These are phyloP conservation scores for Botryotinia calthae DNA, from an alignment of 2,329 filamentous ascomycete species.

Conservation along the genomic window DNA sequence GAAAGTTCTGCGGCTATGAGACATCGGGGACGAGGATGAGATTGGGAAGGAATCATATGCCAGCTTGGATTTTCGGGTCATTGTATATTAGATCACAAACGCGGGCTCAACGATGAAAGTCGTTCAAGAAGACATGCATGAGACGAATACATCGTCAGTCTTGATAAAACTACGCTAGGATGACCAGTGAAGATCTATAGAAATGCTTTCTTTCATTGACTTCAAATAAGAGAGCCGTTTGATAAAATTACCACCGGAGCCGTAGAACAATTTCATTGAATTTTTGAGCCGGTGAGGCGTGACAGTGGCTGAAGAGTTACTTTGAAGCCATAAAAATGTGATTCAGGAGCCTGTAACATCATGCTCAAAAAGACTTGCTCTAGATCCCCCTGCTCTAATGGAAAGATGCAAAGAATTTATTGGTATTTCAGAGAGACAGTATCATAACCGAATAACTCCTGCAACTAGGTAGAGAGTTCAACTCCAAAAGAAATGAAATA, in stretches of 20 bases:
- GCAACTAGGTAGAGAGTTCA: background rate
- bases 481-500: background rate
- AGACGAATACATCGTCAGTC: background rate
- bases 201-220: background rate
- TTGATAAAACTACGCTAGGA: background rate
- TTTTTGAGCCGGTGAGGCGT: background rate
- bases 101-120: background rate
- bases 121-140: background rate
- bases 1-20: background rate
- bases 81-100: background rate
- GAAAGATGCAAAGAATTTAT: background rate
- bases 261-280: background rate
- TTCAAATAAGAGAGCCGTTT: background rate
- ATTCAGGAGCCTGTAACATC: background rate
- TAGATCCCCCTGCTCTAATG: fast-evolving
- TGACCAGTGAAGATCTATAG: background rate
- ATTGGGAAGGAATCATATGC: background rate
- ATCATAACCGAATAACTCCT: background rate
- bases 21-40: background rate
- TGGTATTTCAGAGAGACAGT: no score
- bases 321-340: background rate
- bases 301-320: background rate
- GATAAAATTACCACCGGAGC: background rate
- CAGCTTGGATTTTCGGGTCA: background rate
- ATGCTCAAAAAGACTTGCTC: background rate